A percentile compares a stretch with the other conserved stretches of the same genome.
Evolutionary conservation across 352 stramenopile species (phyloP).

Genomic region (Phytophthora quininea): DNA sequence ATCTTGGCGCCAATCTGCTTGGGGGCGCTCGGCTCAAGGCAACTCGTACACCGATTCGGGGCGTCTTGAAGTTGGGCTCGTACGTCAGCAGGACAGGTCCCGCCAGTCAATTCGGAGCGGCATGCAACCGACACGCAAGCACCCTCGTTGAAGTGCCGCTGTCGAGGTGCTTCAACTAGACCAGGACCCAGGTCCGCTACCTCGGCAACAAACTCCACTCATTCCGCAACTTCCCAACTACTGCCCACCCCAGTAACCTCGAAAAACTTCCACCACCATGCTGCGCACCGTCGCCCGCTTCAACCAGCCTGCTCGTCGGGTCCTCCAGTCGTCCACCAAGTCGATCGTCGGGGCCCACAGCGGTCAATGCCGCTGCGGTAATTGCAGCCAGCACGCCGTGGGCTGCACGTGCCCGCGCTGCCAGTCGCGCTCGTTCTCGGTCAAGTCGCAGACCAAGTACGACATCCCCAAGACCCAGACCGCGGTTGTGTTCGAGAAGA

Average conservation of each 20-base stretch:
- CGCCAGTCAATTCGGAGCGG: too few relatives aligned
- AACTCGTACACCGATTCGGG: too few relatives aligned
- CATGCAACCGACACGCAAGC: too few relatives aligned
- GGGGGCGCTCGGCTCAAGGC: too few relatives aligned
- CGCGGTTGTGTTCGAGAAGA: slow-evolving; percentile 49
- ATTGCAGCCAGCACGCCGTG: slow-evolving; percentile 28
- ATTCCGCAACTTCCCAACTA: slow-evolving; percentile 27
- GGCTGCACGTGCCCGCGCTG: slow-evolving; percentile 24
- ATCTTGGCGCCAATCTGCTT: too few relatives aligned
- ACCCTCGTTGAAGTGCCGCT: background rate
- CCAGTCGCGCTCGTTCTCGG: slow-evolving; percentile 38
- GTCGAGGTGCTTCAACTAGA: too few relatives aligned
- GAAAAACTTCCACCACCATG: slow-evolving; percentile 21
- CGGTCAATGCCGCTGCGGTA: slow-evolving; percentile 33
- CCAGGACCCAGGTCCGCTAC: too few relatives aligned
- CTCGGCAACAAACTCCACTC: slow-evolving; percentile 10
- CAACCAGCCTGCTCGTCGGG: slow-evolving; percentile 28
- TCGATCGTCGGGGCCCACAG: slow-evolving; percentile 24
- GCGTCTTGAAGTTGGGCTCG: too few relatives aligned
- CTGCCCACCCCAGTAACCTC: slow-evolving; percentile 25
- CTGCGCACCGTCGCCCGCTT: slow-evolving; percentile 36
- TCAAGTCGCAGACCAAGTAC: slow-evolving; percentile 50
- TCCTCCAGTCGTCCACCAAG: slow-evolving; percentile 15
- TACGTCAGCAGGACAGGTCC: too few relatives aligned
- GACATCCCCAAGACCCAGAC: slow-evolving; percentile 57